Base-by-base conservation (phyloP, 306 rosid genomes). In the Castanopsis chinensis region DNA sequence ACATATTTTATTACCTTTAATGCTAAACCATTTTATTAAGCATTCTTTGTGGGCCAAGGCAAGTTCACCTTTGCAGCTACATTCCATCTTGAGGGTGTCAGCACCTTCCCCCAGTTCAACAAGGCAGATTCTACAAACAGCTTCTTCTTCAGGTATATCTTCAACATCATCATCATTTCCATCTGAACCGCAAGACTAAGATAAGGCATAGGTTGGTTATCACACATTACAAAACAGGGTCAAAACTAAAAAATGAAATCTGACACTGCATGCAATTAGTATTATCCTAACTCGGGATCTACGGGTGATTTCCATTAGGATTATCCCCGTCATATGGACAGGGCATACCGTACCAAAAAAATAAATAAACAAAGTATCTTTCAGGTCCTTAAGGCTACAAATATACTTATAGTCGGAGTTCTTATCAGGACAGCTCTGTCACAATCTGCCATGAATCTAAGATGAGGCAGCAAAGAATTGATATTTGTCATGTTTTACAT, bases 41-140 rank as follows among this genome's bases (percentile, higher is more conserved):
- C 97, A 93, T 71, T 87, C 91, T 84, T 82, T 88, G 83, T 93
- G 98, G 8, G 95, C 97, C 76, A 93, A 79, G 53, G 98, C 94
- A 82, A 93, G 97, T 83, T 91, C 98, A 19, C 98, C 98, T 88
- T 85, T 93, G 84, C 98, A 93, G 83, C 91, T 88, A 73, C 98
- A 93, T 79, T 90, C 98, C 91, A 93, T 76, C 87, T 90, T 91
- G 30, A 93, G 86, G 43, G 94, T 90, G 60, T 90, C 89, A 41
- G 84, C 81, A 32, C 88, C 92, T 81, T 87, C 94, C 51, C 91
- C 92, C 8, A 93, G 83, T 76, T 93, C 98, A 56, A 88, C 79
- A 72, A 88, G 82, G 85, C 97, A 91, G 83, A 93, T 91, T 87
- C 98, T 88, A 84, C 97, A 93, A 76, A 91, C 95, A 49, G 95